Base-by-base conservation (phyloP, 257 asterid genomes). In the Salvia hispanica region DNA sequence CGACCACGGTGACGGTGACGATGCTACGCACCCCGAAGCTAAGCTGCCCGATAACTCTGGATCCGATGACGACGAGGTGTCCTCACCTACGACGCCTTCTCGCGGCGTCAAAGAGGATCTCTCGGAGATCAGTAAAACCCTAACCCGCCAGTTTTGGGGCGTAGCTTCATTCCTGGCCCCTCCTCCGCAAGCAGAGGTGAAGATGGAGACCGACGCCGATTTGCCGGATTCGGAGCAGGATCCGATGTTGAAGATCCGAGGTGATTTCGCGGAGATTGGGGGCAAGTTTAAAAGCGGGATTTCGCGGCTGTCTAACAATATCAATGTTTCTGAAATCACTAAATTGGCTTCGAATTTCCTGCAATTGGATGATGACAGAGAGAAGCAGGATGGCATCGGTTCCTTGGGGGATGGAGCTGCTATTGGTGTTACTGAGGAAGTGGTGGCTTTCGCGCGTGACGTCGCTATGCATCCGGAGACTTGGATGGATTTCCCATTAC, bases 161-260 rank as follows among this genome's bases (percentile, higher is more conserved):
- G 96, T 94, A 9, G 96, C 99, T n/a, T 88, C 99, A 5, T 91
- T 91, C 75, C 78, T 94, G 28, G 96, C 99, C 1, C 98, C 99
- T 31, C 97, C 98, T 0, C 93, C 96, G 6, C 88, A 82, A 63
- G 28, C 80, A 56, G 91, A 85, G 9, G 76, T 75, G 64, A 65
- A 61, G 51, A 18, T 75, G 64, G 63, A 61, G 51, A 18, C 82
- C 40, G 82, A 59, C 40, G 16, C 64, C 39, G 79, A 70, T 44
- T n/a, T 39, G 1, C 31, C 73, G 62, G 82, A 71, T 36, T 14
- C 78, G 50, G 84, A 80, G 16, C 76, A 72, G 78, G 85, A 54
- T 52, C 70, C 85, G 45, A 70, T 79, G 7, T 40, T 76, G 45
- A 96, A 96, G 72, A 89, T 95, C 65, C 82, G 95, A 36, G 87